A percentile compares a stretch with the other conserved stretches of the same genome.
Conservation (phyloP, 2,329 filamentous ascomycete species). For the Rutstroemia sydowiana region DNA sequence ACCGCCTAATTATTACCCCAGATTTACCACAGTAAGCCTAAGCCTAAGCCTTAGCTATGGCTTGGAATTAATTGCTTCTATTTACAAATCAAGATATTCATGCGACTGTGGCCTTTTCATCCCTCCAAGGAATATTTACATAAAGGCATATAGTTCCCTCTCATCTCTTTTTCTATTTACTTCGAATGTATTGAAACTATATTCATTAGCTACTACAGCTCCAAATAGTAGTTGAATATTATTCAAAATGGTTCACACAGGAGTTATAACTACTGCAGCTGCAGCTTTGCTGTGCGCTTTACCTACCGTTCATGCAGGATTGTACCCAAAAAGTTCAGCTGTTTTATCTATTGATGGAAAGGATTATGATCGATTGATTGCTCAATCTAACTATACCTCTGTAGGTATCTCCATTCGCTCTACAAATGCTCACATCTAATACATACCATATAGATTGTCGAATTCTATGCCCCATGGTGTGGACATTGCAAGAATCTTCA, state of each 20-base stretch:
- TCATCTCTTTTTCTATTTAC: not conserved
- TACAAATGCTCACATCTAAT: not conserved
- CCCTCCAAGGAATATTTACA: not conserved
- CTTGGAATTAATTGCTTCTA: not conserved
- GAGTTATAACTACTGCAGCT: conserved; percentile 44
- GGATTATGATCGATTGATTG: conserved; percentile 75
- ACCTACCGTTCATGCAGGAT: conserved; percentile 52
- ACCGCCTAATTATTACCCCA: conserved; percentile 6
- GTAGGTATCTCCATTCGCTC: conserved; percentile 44
- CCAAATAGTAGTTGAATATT: conserved; percentile 12
- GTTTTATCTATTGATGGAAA: conserved; percentile 76
- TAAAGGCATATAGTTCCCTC: not conserved
- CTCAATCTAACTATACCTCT: conserved; percentile 83
- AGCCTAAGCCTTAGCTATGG: not conserved
- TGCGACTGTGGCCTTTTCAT: conserved; percentile 12
- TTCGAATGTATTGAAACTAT: conserved; percentile 1
- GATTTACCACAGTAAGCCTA: too few relatives aligned
- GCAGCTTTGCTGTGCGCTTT: conserved; percentile 59
- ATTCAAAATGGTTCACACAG: conserved; percentile 45
- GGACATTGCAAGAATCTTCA: conserved; percentile 96
- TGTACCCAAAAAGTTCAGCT: conserved; percentile 82
- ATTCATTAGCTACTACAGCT: conserved; percentile 22
- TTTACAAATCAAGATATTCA: not conserved
- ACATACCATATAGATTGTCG: conserved; percentile 49
- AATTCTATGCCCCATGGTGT: conserved; percentile 97